Evolutionary conservation across 257 asterid genomes (phyloP).

Genomic region (Handroanthus guayacan): DNA sequence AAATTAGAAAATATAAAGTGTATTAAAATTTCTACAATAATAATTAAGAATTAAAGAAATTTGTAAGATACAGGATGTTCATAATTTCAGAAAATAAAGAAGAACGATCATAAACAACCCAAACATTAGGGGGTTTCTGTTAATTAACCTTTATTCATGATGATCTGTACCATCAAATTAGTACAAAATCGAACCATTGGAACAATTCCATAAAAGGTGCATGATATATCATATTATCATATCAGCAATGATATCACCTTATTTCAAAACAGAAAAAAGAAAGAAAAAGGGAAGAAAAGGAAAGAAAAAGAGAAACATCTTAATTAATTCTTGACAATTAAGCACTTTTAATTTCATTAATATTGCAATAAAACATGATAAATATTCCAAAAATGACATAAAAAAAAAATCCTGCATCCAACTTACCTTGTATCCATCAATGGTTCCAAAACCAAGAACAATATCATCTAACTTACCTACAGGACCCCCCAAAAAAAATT

Average conservation of each 20-base stretch:
- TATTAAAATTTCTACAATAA: too few species aligned
- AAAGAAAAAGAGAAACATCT: too few species aligned
- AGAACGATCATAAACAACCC: too few species aligned
- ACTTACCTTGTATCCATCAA: conserved; percentile 76
- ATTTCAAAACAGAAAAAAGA: too few species aligned
- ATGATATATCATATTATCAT: neutral
- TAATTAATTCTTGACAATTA: neutral
- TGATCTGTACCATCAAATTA: neutral
- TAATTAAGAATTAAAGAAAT: too few species aligned
- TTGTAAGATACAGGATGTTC: too few species aligned
- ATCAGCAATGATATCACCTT: neutral
- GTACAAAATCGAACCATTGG: neutral
- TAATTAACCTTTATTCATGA: neutral
- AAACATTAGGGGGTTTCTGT: too few species aligned
- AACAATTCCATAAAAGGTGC: neutral
- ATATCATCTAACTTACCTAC: conserved; percentile 84
- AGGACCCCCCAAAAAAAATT: neutral
- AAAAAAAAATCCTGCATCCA: neutral
- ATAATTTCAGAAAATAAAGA: too few species aligned
- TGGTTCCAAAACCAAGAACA: conserved; percentile 70
- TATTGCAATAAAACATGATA: neutral
- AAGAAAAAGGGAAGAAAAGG: too few species aligned
- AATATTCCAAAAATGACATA: neutral
- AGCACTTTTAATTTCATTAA: neutral
- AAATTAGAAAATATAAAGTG: too few species aligned